Evolutionary conservation across 352 stramenopile species (phyloP).

Genomic region (Phytophthora nicotianae): DNA sequence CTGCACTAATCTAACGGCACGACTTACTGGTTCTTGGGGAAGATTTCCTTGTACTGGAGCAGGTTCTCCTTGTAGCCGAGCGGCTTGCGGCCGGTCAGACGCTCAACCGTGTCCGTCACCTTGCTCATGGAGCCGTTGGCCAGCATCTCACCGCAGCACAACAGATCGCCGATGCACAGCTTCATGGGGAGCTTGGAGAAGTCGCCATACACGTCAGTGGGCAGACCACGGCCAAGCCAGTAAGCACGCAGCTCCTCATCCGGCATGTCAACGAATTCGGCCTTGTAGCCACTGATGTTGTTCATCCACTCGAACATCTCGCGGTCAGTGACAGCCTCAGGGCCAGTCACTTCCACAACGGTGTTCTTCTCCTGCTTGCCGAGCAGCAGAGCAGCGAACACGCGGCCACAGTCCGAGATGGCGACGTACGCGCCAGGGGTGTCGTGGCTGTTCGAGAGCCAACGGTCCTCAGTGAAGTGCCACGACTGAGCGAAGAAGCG

Average conservation of each 20-base stretch:
- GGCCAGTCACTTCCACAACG: conserved; percentile 31
- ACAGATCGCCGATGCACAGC: conserved; percentile 23
- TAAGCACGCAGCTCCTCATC: conserved; percentile 31
- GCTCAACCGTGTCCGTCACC: conserved; percentile 17
- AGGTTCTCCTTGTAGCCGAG: conserved; percentile 19
- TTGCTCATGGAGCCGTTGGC: conserved; percentile 26
- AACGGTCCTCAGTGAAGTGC: conserved; percentile 39
- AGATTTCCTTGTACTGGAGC: conserved; percentile 24
- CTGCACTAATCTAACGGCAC: conserved; percentile 6
- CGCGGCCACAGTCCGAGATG: conserved; percentile 27
- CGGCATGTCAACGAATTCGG: conserved; percentile 32
- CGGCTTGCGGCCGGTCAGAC: conserved; percentile 19
- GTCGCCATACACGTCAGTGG: conserved; percentile 18
- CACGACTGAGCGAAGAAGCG: conserved; percentile 26
- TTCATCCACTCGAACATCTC: conserved; percentile 35
- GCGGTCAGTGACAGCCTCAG: conserved; percentile 21
- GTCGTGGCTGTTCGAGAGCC: conserved; percentile 37
- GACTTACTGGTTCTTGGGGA: conserved; percentile 19
- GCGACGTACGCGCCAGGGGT: conserved; percentile 31
- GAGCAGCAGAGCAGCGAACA: conserved; percentile 31
- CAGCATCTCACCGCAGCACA: conserved; percentile 25
- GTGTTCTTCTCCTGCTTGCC: conserved; percentile 27
- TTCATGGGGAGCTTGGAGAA: conserved; percentile 27
- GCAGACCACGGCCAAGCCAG: conserved; percentile 21
- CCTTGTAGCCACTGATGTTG: conserved; percentile 30